phyloP scores from a whole-genome alignment of 202 grass and related monocot species.

The Carex sylvatica region DNA sequence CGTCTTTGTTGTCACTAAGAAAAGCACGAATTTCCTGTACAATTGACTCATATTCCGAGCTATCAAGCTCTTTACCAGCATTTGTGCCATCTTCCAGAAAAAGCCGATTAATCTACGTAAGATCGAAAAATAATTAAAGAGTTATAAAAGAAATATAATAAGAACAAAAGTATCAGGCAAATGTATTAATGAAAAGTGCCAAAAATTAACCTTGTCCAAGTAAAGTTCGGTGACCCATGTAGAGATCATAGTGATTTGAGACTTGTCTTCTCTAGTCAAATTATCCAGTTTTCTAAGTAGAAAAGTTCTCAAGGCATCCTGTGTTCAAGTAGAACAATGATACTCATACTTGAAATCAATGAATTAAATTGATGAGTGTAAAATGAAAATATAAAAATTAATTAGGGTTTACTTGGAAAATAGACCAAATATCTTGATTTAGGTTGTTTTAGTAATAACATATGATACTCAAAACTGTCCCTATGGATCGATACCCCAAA shows the following conservation, averaged over 20 bases:
- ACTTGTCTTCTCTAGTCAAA: slow-evolving; percentile 88
- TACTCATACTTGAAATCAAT: slow-evolving; percentile 19
- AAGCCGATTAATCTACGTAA: slow-evolving; percentile 91
- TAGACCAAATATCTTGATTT: too few species aligned
- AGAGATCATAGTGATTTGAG: slow-evolving; percentile 96
- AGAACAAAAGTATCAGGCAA: not conserved
- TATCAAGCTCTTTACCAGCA: slow-evolving; percentile 46
- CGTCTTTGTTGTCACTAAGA: slow-evolving; percentile 95
- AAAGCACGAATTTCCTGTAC: slow-evolving; percentile 88
- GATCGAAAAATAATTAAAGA: slow-evolving; percentile 15
- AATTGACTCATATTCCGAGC: slow-evolving; percentile 61
- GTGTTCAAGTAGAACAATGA: slow-evolving; percentile 27
- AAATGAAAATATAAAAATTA: too few species aligned
- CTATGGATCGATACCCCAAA: not conserved
- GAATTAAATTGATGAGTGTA: not conserved
- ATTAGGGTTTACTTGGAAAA: too few species aligned
- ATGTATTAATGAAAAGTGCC: slow-evolving; percentile 14
- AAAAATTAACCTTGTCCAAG: slow-evolving; percentile 76
- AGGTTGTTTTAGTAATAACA: too few species aligned
- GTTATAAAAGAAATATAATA: not conserved
- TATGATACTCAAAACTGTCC: too few species aligned
- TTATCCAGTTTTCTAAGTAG: slow-evolving; percentile 82
- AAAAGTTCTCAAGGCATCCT: slow-evolving; percentile 96
- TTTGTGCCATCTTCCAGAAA: slow-evolving; percentile 70
- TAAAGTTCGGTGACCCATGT: slow-evolving; percentile 96